Evolutionary conservation across 331 rosid species (phyloP).

Genomic region (Quercus phellos): DNA sequence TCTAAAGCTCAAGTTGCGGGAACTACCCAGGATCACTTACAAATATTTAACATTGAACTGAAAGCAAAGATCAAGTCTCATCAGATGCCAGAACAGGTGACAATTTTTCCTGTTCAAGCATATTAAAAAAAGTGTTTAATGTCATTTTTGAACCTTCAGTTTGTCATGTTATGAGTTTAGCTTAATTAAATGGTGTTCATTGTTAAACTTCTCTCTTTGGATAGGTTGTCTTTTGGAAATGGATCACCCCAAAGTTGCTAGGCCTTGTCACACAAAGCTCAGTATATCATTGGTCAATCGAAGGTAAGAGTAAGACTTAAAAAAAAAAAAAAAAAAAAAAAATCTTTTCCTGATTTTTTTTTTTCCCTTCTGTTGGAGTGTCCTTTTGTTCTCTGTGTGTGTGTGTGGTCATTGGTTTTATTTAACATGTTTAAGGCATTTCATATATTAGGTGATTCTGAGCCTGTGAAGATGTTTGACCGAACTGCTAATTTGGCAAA

Average conservation of each 20-base stretch:
- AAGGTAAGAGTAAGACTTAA: constrained; percentile 43
- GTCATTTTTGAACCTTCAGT: background rate
- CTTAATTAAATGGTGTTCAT: no score
- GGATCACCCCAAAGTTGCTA: constrained; percentile 88
- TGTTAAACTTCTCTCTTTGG: no score
- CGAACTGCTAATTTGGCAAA: constrained; percentile 88
- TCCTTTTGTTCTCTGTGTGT: background rate
- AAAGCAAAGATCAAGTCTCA: constrained; percentile 62
- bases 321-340: no score
- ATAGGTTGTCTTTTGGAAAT: constrained; percentile 95
- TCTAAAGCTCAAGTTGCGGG: constrained; percentile 72
- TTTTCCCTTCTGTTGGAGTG: no score
- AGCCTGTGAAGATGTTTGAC: constrained; percentile 92
- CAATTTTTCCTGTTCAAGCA: background rate
- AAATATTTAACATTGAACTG: constrained; percentile 63
- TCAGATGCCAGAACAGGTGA: constrained; percentile 80
- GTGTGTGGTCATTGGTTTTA: no score
- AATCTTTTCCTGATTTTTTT: background rate
- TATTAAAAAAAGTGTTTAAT: no score
- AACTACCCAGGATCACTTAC: constrained; percentile 77
- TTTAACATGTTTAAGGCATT: no score
- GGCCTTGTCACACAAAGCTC: constrained; percentile 91
- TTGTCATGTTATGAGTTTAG: background rate
- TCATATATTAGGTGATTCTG: constrained; percentile 65
- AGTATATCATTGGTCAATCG: constrained; percentile 96